Percentiles rank a stretch among this genome's conserved stretches.
These are phyloP conservation scores for Solanum lignicaule DNA, from an alignment of 257 asterid genomes.

Conservation along the genomic window DNA sequence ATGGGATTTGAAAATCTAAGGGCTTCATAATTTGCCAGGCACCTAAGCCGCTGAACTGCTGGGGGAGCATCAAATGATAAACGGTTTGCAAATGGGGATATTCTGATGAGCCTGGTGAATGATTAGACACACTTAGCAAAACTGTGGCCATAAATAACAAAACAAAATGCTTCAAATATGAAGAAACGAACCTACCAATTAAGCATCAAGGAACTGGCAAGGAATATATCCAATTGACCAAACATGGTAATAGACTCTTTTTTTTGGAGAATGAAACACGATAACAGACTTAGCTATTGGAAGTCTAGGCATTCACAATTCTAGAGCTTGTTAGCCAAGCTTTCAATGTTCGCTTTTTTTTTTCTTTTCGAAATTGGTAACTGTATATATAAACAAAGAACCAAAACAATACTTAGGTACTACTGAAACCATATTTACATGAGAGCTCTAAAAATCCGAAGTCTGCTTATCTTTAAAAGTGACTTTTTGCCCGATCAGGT, in stretches of 20 bases:
- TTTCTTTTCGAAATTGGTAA: not conserved
- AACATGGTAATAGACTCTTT: not conserved
- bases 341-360: not conserved
- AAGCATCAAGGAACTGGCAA: not conserved
- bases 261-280: not conserved
- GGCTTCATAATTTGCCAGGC: conserved; percentile 92
- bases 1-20: conserved; percentile 69
- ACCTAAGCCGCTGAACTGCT: conserved; percentile 77
- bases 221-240: not conserved
- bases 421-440: not conserved
- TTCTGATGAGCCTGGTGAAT: conserved; percentile 65
- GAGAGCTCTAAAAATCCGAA: not conserved
- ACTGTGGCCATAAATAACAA: not conserved
- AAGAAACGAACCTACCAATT: not conserved
- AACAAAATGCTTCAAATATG: conserved; percentile 4
- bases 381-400: not conserved
- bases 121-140: not conserved
- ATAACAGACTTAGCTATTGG: not conserved
- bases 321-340: not conserved
- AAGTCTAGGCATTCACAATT: not conserved
- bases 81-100: conserved; percentile 94
- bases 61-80: conserved; percentile 88
- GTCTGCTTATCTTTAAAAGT: not conserved
- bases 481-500: not conserved
- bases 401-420: not conserved